phyloP scores from a whole-genome alignment of 2,329 filamentous ascomycete genomes.

The Alternaria sp. region DNA sequence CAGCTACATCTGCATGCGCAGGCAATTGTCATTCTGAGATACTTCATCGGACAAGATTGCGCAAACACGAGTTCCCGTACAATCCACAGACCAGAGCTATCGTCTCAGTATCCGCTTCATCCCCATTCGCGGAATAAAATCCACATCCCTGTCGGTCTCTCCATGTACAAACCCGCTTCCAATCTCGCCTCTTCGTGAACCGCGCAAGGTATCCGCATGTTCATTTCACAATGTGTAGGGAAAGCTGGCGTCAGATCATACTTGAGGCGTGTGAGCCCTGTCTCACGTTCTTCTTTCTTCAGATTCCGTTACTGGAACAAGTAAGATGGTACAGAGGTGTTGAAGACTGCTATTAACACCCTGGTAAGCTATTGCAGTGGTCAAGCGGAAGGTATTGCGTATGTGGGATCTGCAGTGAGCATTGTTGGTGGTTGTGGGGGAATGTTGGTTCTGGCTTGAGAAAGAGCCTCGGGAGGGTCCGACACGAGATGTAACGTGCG shows the following conservation, averaged over 20 bases:
- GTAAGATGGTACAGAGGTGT: constrained; percentile 16
- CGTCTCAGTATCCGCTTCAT: neutral
- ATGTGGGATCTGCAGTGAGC: constrained; percentile 4
- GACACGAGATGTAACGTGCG: neutral
- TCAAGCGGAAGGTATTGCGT: neutral
- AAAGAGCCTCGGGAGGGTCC: neutral
- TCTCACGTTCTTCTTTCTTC: constrained; percentile 13
- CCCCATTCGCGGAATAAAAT: constrained; percentile 15
- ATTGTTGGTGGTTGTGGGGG: constrained; percentile 9
- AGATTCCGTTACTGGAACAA: constrained; percentile 13
- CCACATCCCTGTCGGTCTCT: neutral
- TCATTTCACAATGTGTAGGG: neutral
- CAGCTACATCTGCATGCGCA: neutral
- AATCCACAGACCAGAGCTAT: neutral
- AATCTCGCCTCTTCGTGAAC: neutral
- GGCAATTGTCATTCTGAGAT: neutral
- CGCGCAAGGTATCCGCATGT: neutral
- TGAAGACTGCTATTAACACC: constrained; percentile 29
- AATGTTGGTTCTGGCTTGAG: neutral
- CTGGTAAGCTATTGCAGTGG: constrained; percentile 24
- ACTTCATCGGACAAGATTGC: neutral
- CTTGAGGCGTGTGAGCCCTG: constrained; percentile 6
- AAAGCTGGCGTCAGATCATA: constrained; percentile 13
- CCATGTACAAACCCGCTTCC: neutral
- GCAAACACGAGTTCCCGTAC: neutral